A percentile compares a stretch with the other conserved stretches of the same genome.
Evolutionary conservation across 345 rosid species (phyloP).

Genomic region (Sonneratia caseolaris): DNA sequence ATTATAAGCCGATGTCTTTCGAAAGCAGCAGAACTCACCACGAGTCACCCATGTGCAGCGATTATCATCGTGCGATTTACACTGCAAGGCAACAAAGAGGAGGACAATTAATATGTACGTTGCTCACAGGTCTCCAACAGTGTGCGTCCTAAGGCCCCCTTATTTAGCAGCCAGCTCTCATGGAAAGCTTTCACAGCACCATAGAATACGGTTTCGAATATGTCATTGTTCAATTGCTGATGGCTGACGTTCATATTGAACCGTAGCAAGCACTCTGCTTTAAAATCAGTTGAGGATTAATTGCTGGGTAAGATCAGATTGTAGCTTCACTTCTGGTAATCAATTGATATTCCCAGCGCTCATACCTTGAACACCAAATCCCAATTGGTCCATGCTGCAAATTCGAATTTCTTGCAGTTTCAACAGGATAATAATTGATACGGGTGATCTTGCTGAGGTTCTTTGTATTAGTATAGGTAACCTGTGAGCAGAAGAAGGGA

Average conservation of each 20-base stretch:
- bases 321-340: slow-evolving; percentile 54
- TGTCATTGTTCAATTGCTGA: slow-evolving; percentile 75
- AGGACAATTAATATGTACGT: slow-evolving; percentile 33
- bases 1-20: neutral
- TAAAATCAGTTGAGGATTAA: neutral
- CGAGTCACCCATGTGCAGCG: no score
- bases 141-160: slow-evolving; percentile 66
- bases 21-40: no score
- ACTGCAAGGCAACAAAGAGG: neutral
- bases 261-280: slow-evolving; percentile 5
- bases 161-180: slow-evolving; percentile 53
- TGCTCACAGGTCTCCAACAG: slow-evolving; percentile 80
- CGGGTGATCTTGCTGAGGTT: no score
- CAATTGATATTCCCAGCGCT: slow-evolving; percentile 80
- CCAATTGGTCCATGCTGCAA: slow-evolving; percentile 71
- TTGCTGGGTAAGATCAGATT: neutral
- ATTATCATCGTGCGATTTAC: no score
- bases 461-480: no score
- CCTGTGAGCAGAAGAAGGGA: no score
- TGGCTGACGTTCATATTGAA: slow-evolving; percentile 38
- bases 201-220: slow-evolving; percentile 85
- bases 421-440: no score
- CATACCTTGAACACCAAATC: slow-evolving; percentile 87
- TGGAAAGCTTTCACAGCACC: slow-evolving; percentile 66
- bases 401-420: no score